Evolutionary conservation across 768 basidiomycete genomes (phyloP).

Genomic region (Kwoniella dejecticola): DNA sequence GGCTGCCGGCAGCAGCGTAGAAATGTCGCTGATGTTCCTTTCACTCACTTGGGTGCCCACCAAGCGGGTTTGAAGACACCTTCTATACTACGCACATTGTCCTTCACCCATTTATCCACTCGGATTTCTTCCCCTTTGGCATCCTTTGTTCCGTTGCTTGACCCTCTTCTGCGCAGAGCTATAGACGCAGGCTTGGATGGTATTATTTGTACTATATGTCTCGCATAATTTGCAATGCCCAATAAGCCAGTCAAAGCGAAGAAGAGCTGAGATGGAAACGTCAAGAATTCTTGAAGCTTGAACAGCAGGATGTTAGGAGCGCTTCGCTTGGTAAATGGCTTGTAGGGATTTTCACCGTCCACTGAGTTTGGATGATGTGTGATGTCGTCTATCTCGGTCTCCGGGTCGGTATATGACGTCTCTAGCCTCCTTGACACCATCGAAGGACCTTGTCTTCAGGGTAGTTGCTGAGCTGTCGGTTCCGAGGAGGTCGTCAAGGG

Average conservation of each 20-base stretch:
- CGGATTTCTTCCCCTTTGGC: background rate
- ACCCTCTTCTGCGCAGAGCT: background rate
- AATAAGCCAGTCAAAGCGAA: conserved; percentile 36
- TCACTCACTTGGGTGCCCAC: conserved; percentile 55
- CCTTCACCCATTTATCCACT: conserved; percentile 35
- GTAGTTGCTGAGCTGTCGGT: too few species aligned
- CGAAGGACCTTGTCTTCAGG: too few species aligned
- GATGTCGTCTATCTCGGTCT: conserved; percentile 8
- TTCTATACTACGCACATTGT: conserved; percentile 45
- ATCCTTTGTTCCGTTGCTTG: background rate
- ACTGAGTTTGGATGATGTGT: background rate
- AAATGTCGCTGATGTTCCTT: background rate
- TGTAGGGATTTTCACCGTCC: background rate
- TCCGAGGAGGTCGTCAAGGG: too few species aligned
- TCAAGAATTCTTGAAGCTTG: conserved; percentile 12
- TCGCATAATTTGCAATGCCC: conserved; percentile 39
- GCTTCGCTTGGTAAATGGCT: conserved; percentile 13
- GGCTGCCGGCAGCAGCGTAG: background rate
- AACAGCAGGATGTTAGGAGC: conserved; percentile 6
- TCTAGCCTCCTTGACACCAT: background rate
- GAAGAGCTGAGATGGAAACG: conserved; percentile 27
- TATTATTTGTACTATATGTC: conserved; percentile 37
- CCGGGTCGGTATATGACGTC: background rate
- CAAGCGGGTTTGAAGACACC: conserved; percentile 52
- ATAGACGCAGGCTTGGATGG: conserved; percentile 27